Evolutionary conservation across 2,329 filamentous ascomycete genomes (phyloP), one percentile per base, ranked within the genome.

Genomic region (Niveomyces coronatus): DNA sequence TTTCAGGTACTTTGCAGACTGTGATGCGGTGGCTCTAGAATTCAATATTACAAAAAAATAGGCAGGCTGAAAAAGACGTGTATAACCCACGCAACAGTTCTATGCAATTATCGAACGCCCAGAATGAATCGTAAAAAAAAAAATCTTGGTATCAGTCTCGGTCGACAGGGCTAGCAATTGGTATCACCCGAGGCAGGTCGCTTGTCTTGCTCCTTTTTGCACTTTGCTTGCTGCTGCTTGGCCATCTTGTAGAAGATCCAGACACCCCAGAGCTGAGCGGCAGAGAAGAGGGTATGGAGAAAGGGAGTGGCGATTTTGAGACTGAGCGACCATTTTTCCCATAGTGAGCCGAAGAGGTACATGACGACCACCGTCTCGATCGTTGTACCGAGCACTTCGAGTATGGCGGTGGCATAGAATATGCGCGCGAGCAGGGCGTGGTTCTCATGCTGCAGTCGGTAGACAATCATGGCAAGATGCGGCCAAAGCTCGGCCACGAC

Each of bases 211-310:
- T 13, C 23, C 40, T 42, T 37, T 13, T 31, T 35, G 7, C 16
- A 5, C 10, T 42, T 38, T 13, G 19, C 16, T 20, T 37, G 20
- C 14, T 42, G 35, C 5, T 35, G 35, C 16, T 35, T 37, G 18
- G 23, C 40, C 30, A 42, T 24, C 17, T 42, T 42, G 22, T 42
- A 42, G n/a, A 42, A 42, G 7, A 42, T 42, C 35, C 35, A 42
- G 18, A 32, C 40, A 1, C 40, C 40, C 40, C 40, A 42, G 15
- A 42, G 40, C 9, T 42, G 40, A 2, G 40, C 40, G 2, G 40
- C 40, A 6, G 40, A 42, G 20, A 42, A 42, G 13, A 42, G 17
- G 5, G 31, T 27, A 24, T 42, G 40, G 3, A 42, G 35, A 16
- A 42, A 42, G 1, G 40, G 40, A 3, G 40, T 42, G 13, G 35